These are phyloP conservation scores for Torulaspora maleeae DNA, from an alignment of 805 yeast species.

Conservation along the genomic window DNA sequence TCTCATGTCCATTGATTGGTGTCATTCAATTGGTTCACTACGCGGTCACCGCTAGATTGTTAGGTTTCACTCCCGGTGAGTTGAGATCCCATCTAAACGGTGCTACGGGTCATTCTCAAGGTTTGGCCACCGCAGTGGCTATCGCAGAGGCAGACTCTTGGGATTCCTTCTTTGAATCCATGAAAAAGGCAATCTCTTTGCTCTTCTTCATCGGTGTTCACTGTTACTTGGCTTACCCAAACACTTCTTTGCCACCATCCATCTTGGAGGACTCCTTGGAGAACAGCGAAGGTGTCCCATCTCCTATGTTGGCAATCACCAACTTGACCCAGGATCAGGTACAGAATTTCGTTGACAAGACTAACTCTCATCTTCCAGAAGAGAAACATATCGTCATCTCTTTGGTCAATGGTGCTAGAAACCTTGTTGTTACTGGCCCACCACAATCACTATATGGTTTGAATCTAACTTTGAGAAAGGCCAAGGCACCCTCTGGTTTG, in stretches of 20 bases:
- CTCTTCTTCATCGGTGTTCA: conserved; percentile 92
- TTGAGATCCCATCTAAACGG: conserved; percentile 64
- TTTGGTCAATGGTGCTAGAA: conserved; percentile 90
- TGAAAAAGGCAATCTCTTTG: conserved; percentile 75
- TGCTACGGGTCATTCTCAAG: conserved; percentile 87
- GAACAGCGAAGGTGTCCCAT: conserved; percentile 92
- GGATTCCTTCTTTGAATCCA: conserved; percentile 69
- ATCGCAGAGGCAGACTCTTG: conserved; percentile 78
- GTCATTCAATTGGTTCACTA: conserved; percentile 92
- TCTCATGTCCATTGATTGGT: conserved; percentile 96
- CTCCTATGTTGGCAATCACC: conserved; percentile 95
- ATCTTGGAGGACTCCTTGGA: conserved; percentile 88
- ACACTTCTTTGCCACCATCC: conserved; percentile 90
- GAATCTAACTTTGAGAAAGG: conserved; percentile 84
- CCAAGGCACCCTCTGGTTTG: conserved; percentile 89
- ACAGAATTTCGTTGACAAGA: conserved; percentile 69
- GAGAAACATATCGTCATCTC: conserved; percentile 90
- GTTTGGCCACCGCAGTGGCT: conserved; percentile 89
- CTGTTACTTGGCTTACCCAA: conserved; percentile 84
- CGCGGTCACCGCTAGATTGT: conserved; percentile 76
- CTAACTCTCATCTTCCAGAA: conserved; percentile 88
- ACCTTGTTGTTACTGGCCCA: conserved; percentile 94
- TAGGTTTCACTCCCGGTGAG: conserved; percentile 88
- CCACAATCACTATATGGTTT: conserved; percentile 97
- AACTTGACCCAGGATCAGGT: conserved; percentile 80